phyloP scores from a whole-genome alignment of 805 yeast genomes.

The Saccharomyces jurei region DNA sequence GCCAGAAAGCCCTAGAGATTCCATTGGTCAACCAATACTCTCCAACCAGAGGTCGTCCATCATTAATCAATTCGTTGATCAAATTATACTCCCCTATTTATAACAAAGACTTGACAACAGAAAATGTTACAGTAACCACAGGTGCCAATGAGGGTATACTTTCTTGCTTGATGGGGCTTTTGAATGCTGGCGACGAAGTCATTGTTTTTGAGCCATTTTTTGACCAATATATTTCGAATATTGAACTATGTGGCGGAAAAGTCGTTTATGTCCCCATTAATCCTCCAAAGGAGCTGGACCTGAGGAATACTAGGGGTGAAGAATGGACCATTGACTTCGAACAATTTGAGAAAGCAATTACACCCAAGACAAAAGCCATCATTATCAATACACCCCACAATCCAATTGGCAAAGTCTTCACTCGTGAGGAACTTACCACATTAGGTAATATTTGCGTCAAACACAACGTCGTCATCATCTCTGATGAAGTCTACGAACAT shows the following conservation, averaged over 20 bases:
- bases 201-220: conserved; percentile 95
- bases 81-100: conserved; percentile 63
- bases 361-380: conserved; percentile 71
- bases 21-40: conserved; percentile 88
- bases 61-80: conserved; percentile 61
- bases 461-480: conserved; percentile 70
- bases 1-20: conserved; percentile 59
- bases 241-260: conserved; percentile 88
- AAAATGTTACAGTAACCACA: conserved; percentile 66
- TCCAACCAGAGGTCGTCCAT: conserved; percentile 80
- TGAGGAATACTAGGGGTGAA: conserved; percentile 59
- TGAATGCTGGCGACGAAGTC: conserved; percentile 86
- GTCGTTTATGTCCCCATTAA: conserved; percentile 79
- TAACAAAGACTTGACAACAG: conserved; percentile 39
- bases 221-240: conserved; percentile 92
- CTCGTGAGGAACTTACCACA: conserved; percentile 58
- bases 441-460: conserved; percentile 81
- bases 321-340: conserved; percentile 86
- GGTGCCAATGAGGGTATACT: conserved; percentile 97
- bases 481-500: conserved; percentile 95
- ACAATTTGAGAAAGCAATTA: conserved; percentile 64
- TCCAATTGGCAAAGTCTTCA: conserved; percentile 88
- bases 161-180: conserved; percentile 73
- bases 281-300: conserved; percentile 67
- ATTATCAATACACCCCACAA: conserved; percentile 93